Conservation (phyloP, 2,329 filamentous ascomycete species). For the Botryotinia narcissicola region DNA sequence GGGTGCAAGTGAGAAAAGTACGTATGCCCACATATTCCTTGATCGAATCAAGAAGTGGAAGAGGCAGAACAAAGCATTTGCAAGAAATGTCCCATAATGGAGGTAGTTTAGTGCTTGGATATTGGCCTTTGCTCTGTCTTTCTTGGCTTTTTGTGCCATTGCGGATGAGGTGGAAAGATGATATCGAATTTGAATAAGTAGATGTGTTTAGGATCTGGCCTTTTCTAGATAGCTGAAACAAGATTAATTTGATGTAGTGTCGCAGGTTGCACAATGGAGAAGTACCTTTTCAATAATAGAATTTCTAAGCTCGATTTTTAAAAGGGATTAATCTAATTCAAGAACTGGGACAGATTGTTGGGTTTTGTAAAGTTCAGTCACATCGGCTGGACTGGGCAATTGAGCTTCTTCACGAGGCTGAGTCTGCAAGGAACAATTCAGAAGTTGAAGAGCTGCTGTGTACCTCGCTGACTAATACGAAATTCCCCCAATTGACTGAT, state of each 20-base stretch:
- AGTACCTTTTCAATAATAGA: not conserved
- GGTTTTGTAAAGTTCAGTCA: not conserved
- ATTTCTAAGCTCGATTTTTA: too few relatives aligned
- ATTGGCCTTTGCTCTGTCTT: constrained; percentile 73
- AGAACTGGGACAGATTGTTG: not conserved
- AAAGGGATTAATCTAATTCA: not conserved
- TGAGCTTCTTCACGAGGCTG: constrained; percentile 18
- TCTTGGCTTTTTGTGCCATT: constrained; percentile 41
- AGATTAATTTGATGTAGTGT: not conserved
- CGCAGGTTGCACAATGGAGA: not conserved
- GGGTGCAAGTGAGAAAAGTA: constrained; percentile 69
- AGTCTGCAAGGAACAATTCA: constrained; percentile 4
- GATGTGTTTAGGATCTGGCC: constrained; percentile 3
- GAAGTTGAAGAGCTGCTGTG: not conserved
- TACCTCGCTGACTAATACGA: constrained; percentile 13
- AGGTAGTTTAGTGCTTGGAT: constrained; percentile 73
- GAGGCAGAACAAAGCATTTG: constrained; percentile 74
- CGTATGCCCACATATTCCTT: constrained; percentile 66
- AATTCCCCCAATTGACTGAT: not conserved
- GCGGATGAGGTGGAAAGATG: not conserved
- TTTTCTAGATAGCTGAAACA: not conserved
- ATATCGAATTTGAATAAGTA: not conserved
- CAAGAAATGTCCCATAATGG: constrained; percentile 68
- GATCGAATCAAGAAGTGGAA: constrained; percentile 62
- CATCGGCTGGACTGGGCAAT: not conserved